Evolutionary conservation across 2,329 filamentous ascomycete genomes (phyloP).

Genomic region (Neonectria punicea): DNA sequence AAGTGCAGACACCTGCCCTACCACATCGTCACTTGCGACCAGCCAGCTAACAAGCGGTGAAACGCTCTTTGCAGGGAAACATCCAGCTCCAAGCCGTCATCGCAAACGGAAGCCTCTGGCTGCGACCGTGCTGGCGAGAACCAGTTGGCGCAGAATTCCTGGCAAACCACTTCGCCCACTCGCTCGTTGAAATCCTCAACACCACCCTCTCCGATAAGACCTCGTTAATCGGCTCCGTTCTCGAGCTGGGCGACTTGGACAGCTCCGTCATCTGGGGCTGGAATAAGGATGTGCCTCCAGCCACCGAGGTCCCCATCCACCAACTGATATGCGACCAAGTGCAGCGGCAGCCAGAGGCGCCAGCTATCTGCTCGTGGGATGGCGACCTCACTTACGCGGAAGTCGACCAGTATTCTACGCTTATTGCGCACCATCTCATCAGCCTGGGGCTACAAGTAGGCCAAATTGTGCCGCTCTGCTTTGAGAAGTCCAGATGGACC

Average conservation of each 20-base stretch:
- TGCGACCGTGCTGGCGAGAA: slow-evolving; percentile 37
- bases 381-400: slow-evolving; percentile 45
- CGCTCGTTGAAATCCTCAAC: slow-evolving; percentile 39
- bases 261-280: slow-evolving; percentile 38
- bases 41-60: slow-evolving; percentile 10
- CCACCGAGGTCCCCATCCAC: slow-evolving; percentile 36
- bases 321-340: slow-evolving; percentile 40
- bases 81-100: slow-evolving; percentile 37
- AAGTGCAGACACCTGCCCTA: slow-evolving; percentile 7
- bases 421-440: slow-evolving; percentile 34
- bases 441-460: slow-evolving; percentile 39
- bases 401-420: slow-evolving; percentile 39
- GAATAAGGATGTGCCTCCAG: slow-evolving; percentile 37
- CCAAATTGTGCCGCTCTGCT: slow-evolving; percentile 44
- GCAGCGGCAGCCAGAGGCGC: slow-evolving; percentile 33
- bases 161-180: slow-evolving; percentile 36
- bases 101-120: slow-evolving; percentile 31
- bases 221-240: slow-evolving; percentile 26
- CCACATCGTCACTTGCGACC: not conserved
- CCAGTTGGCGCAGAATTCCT: slow-evolving; percentile 38
- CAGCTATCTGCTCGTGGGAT: slow-evolving; percentile 47
- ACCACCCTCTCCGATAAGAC: slow-evolving; percentile 30
- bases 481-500: slow-evolving; percentile 47
- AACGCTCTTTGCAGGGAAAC: slow-evolving; percentile 31
- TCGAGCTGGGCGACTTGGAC: slow-evolving; percentile 36